Percentiles rank a stretch among this genome's conserved stretches.
phyloP scores from a whole-genome alignment of 352 stramenopile species.

The Chrysophaeum taylorii region DNA sequence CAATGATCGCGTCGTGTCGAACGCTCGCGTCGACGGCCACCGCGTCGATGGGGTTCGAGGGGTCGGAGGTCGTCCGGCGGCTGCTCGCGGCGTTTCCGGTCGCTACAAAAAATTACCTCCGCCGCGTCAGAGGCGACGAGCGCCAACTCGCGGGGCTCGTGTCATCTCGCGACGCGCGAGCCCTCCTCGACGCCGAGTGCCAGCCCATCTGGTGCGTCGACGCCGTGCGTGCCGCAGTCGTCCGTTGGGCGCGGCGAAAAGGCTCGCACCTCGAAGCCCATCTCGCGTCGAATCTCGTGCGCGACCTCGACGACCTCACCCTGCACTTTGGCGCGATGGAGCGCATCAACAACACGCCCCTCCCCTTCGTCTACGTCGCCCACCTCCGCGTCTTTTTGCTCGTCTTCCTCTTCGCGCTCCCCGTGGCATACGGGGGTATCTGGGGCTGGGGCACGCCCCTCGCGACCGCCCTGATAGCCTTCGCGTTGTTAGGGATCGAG shows the following conservation, averaged over 20 bases:
- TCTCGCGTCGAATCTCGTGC: neutral
- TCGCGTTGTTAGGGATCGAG: slow-evolving; percentile 45
- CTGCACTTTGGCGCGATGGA: slow-evolving; percentile 31
- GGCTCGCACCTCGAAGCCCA: neutral
- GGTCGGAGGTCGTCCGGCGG: neutral
- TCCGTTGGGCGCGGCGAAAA: neutral
- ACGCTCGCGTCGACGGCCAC: neutral
- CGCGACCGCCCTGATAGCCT: slow-evolving; percentile 32
- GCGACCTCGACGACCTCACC: neutral
- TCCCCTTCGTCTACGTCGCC: slow-evolving; percentile 46
- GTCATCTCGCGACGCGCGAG: neutral
- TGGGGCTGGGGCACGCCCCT: slow-evolving; percentile 36
- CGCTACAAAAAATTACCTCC: slow-evolving; percentile 8
- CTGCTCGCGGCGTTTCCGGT: neutral
- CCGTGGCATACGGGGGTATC: slow-evolving; percentile 17
- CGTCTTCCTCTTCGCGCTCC: slow-evolving; percentile 30
- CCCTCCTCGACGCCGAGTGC: neutral
- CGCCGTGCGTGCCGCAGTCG: neutral
- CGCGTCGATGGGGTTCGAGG: neutral
- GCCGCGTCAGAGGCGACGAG: neutral
- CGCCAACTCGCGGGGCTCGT: neutral
- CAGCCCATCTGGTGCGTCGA: slow-evolving; percentile 4
- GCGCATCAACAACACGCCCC: slow-evolving; percentile 43
- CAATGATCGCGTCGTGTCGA: slow-evolving; percentile 2
- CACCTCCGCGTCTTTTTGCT: slow-evolving; percentile 46